A percentile compares a stretch with the other conserved stretches of the same genome.
Conservation (phyloP, 257 asterid genomes). For the Leptodermis oblonga region DNA sequence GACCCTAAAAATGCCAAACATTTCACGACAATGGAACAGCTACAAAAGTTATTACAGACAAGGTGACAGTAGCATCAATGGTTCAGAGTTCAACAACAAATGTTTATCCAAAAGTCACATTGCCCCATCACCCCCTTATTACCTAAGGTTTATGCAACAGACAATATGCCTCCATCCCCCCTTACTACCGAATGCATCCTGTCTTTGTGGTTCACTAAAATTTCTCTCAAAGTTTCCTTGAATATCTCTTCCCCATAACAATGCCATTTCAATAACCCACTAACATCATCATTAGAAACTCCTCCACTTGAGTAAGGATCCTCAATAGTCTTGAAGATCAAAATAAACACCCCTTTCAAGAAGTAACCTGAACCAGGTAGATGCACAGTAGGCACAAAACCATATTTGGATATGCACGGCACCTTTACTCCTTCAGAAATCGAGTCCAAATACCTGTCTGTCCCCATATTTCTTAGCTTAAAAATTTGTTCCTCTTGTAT, state of each 20-base stretch:
- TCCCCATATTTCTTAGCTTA: constrained; percentile 18
- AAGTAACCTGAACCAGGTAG: constrained; percentile 18
- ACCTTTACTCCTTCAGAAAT: no score
- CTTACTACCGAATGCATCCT: background rate
- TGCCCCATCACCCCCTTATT: no score
- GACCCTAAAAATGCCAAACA: no score
- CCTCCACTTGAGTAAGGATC: background rate
- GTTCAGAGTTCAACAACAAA: no score
- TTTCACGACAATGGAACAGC: no score
- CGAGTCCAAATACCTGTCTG: background rate
- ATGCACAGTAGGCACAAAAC: background rate
- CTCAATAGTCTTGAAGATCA: constrained; percentile 1
- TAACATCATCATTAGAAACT: background rate
- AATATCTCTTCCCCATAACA: constrained; percentile 16
- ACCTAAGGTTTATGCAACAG: no score
- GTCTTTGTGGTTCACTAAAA: background rate
- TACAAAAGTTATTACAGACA: no score
- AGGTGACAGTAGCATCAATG: no score
- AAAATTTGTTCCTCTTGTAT: constrained; percentile 13
- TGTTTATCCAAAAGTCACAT: no score
- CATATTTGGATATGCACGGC: background rate
- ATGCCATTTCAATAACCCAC: constrained; percentile 10
- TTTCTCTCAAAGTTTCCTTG: constrained; percentile 14
- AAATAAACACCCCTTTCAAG: constrained; percentile 15
- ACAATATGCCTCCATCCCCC: no score